Evolutionary conservation across 148 eudicot genomes (phyloP), one percentile per base, ranked within the genome.

Genomic region (Linanthus parryae): DNA sequence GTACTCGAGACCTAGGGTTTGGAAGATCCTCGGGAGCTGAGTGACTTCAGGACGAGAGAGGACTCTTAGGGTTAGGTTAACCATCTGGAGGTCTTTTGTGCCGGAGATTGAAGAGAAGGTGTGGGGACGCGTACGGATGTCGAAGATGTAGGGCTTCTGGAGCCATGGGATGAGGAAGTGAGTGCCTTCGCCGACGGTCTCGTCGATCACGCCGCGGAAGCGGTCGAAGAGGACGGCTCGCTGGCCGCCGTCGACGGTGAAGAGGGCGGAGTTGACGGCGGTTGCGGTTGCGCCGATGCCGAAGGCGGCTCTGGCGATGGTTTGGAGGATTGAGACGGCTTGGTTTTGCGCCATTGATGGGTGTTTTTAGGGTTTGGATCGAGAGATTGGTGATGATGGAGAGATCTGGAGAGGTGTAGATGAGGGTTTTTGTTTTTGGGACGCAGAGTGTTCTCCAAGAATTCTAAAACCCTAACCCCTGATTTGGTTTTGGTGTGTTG

Each of bases 41-140:
- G 25, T 6, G 16, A 74, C 78, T 15, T 83, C 84, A 7, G 97
- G 97, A 15, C 95, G 78, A 11, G 85, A 73, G 7, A 89, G 62
- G 22, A 89, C 85, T 24, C 97, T 70, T 13, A 89, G 91, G 3
- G 91, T 85, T 4, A 89, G 76, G 58, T 85, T 85, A 14, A 89
- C 97, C 97, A 85, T 89, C 46, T 89, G 97, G 46, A 85, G 84
- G 40, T 89, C 97, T 58, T 89, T 89, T 0, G 97, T 89, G 25
- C 95, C 95, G 43, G 84, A 82, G 16, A 75, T 12, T 24, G 95
- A 89, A 26, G 85, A 68, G 68, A 90, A 85, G 8, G 79, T 72
- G 57, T 90, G 97, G 14, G 95, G 95, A 0, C 91, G 59, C 1
- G 95, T 85, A 12, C 97, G 81, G 65, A 90, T 85, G 49, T 85